Evolutionary conservation across 192 early-diverging fungal species (phyloP).

Genomic region (Coemansia sp.): DNA sequence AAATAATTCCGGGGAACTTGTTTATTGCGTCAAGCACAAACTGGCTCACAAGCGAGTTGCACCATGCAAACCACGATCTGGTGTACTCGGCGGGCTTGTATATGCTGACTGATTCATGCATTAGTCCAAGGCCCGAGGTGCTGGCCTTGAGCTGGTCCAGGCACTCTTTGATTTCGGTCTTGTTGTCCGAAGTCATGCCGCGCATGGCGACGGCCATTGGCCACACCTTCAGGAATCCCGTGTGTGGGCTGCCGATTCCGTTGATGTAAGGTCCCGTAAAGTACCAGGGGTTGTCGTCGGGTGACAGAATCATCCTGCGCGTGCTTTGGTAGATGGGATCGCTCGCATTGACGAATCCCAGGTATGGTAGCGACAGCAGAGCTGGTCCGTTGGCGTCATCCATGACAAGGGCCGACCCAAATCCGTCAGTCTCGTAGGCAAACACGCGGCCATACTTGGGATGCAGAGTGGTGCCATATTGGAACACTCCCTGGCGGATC

Average conservation of each 20-base stretch:
- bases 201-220: slow-evolving; percentile 62
- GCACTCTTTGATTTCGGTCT: slow-evolving; percentile 52
- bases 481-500: slow-evolving; percentile 53
- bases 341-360: slow-evolving; percentile 52
- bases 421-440: slow-evolving; percentile 71
- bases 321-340: slow-evolving; percentile 59
- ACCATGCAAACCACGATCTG: slow-evolving; percentile 46
- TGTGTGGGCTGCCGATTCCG: slow-evolving; percentile 64
- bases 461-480: slow-evolving; percentile 52
- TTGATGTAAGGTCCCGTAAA: slow-evolving; percentile 52
- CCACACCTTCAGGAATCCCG: slow-evolving; percentile 59
- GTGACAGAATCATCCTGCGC: slow-evolving; percentile 55
- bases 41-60: slow-evolving; percentile 35
- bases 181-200: slow-evolving; percentile 48
- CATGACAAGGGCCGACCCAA: slow-evolving; percentile 59
- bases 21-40: slow-evolving; percentile 33
- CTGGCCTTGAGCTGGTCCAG: slow-evolving; percentile 54
- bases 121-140: slow-evolving; percentile 55
- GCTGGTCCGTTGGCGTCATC: slow-evolving; percentile 70
- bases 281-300: slow-evolving; percentile 59
- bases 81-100: slow-evolving; percentile 35
- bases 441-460: slow-evolving; percentile 54
- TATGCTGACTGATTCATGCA: slow-evolving; percentile 62
- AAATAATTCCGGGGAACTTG: slow-evolving; percentile 40
- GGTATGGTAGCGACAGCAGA: slow-evolving; percentile 57